These are phyloP conservation scores for Paecilomyces sp. DNA, from an alignment of 2,329 filamentous ascomycete genomes.

Conservation along the genomic window DNA sequence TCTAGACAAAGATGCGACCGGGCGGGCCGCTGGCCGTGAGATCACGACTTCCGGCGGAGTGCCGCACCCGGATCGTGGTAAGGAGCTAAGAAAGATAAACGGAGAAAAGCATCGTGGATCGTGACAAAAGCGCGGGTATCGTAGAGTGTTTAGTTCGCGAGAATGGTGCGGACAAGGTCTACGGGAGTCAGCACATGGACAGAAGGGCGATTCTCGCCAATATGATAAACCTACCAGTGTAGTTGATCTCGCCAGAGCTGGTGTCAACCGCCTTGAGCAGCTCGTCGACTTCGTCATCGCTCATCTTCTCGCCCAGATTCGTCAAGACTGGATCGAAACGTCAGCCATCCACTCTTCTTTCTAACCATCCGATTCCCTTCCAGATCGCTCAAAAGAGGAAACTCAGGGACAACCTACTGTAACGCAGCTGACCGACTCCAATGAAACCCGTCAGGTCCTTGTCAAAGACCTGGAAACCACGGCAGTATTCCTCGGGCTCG, in stretches of 20 bases:
- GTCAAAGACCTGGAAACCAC: constrained; percentile 98
- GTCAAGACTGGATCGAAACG: constrained; percentile 61
- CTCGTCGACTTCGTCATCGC: constrained; percentile 97
- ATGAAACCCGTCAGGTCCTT: constrained; percentile 99
- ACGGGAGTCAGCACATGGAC: constrained; percentile 5
- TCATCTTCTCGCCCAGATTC: constrained; percentile 98
- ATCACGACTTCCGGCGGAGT: not conserved
- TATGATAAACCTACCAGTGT: constrained; percentile 61
- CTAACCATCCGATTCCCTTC: not conserved
- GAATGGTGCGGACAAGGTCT: constrained; percentile 81
- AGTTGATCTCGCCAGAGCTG: constrained; percentile 94
- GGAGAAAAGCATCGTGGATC: constrained; percentile 7
- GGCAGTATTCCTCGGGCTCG: constrained; percentile 96
- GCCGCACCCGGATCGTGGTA: not conserved
- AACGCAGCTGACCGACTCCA: constrained; percentile 93
- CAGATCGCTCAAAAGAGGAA: no score
- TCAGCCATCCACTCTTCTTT: not conserved
- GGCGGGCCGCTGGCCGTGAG: not conserved
- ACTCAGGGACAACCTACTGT: constrained; percentile 44
- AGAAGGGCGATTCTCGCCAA: not conserved
- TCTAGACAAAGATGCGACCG: not conserved
- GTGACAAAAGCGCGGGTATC: constrained; percentile 10
- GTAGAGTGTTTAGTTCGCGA: constrained; percentile 60
- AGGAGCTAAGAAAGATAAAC: constrained; percentile 6
- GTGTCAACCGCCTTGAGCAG: constrained; percentile 97